These are phyloP conservation scores for Chytriomyces sp. DNA, from an alignment of 192 early-diverging fungal genomes.

Conservation along the genomic window DNA sequence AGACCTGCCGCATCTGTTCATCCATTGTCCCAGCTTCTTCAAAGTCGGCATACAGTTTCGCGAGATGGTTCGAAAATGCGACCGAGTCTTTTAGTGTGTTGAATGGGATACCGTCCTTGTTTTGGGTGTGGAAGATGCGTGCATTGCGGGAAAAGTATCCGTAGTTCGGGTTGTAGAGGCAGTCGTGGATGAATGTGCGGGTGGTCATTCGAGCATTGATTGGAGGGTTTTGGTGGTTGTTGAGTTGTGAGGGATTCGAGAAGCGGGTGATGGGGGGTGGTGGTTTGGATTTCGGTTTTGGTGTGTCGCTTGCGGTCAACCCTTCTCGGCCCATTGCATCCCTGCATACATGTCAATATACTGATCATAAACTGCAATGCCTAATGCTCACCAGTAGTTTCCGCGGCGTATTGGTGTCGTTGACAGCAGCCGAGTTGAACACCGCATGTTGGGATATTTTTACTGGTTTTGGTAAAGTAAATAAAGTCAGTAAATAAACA, in stretches of 20 bases:
- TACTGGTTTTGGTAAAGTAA: too few relatives aligned
- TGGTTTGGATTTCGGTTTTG: background rate
- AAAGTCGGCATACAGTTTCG: constrained; percentile 67
- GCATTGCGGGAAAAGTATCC: constrained; percentile 98
- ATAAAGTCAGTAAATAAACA: too few relatives aligned
- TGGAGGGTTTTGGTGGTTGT: background rate
- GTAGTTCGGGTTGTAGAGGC: constrained; percentile 94
- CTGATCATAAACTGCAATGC: background rate
- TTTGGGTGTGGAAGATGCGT: constrained; percentile 24
- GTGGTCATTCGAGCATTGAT: constrained; percentile 16
- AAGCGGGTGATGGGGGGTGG: background rate
- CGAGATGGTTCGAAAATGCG: constrained; percentile 78
- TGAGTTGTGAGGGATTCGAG: background rate
- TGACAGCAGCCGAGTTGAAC: background rate
- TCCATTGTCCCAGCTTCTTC: constrained; percentile 43
- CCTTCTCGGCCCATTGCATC: background rate
- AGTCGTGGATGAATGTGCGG: constrained; percentile 82
- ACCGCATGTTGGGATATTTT: background rate
- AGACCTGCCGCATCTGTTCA: constrained; percentile 82
- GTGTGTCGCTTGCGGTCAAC: background rate
- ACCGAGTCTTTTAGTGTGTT: constrained; percentile 76
- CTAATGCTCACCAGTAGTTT: too few relatives aligned
- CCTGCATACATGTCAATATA: background rate
- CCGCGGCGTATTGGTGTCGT: background rate
- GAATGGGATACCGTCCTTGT: constrained; percentile 49